phyloP scores from a whole-genome alignment of 2,329 filamentous ascomycete genomes.

The Sarocladium strictum region DNA sequence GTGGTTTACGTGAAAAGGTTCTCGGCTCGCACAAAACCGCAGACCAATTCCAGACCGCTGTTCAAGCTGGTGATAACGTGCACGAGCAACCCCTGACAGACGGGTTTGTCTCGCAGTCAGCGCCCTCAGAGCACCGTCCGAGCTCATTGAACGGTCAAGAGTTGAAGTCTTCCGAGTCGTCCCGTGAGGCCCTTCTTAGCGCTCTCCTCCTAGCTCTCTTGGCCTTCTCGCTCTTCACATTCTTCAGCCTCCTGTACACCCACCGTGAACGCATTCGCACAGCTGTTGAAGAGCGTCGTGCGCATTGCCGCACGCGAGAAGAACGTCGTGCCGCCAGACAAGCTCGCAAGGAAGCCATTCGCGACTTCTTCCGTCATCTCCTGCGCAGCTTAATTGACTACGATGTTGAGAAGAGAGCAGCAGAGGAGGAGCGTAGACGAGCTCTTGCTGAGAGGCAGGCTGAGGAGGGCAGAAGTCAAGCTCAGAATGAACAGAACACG shows the following conservation, averaged over 20 bases:
- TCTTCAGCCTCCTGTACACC: conserved; percentile 18
- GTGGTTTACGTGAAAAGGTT: neutral
- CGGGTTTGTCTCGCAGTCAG: neutral
- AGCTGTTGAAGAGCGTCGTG: conserved; percentile 10
- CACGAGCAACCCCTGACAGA: neutral
- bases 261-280: conserved; percentile 19
- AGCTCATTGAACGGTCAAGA: neutral
- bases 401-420: conserved; percentile 25
- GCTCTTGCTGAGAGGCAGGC: conserved; percentile 2
- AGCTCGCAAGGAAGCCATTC: conserved; percentile 19
- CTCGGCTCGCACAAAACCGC: neutral
- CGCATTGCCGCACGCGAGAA: neutral
- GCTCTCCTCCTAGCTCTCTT: conserved; percentile 15
- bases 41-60: neutral
- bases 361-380: conserved; percentile 23
- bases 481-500: conserved; percentile 14
- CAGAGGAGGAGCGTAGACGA: conserved; percentile 24
- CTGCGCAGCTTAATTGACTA: conserved; percentile 21
- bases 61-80: neutral
- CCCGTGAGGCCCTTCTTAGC: neutral
- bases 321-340: conserved; percentile 20
- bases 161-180: neutral
- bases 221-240: conserved; percentile 19
- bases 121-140: neutral
- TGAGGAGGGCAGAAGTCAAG: conserved; percentile 11